A percentile compares a stretch with the other conserved stretches of the same genome.
phyloP scores from a whole-genome alignment of 805 yeast genomes.

The Hanseniaspora thailandica region DNA sequence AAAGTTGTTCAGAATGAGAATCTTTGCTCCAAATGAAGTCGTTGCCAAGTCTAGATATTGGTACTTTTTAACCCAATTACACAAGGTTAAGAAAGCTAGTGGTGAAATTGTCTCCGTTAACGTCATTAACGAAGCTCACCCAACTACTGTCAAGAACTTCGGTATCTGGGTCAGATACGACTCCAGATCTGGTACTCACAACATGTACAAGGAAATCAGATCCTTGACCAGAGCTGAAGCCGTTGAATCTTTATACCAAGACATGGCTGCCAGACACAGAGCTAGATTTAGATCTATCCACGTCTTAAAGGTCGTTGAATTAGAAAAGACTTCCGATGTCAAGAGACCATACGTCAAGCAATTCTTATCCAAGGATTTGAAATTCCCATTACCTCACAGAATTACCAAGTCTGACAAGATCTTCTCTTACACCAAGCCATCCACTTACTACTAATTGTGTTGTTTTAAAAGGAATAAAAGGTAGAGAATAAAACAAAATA shows the following conservation, averaged over 20 bases:
- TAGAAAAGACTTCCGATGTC: slow-evolving; percentile 93
- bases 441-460: slow-evolving; percentile 78
- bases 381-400: slow-evolving; percentile 99
- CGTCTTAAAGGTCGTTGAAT: slow-evolving; percentile 98
- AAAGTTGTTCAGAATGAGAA: slow-evolving; percentile 99
- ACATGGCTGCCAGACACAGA: slow-evolving; percentile 99
- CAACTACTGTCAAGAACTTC: slow-evolving; percentile 98
- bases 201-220: slow-evolving; percentile 99
- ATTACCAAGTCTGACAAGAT: slow-evolving; percentile 78
- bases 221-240: slow-evolving; percentile 98
- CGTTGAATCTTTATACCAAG: slow-evolving; percentile 96
- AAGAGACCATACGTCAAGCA: slow-evolving; percentile 99
- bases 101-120: slow-evolving; percentile 97
- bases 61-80: slow-evolving; percentile 98
- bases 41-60: slow-evolving; percentile 99
- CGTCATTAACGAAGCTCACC: slow-evolving; percentile 85
- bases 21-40: slow-evolving; percentile 97
- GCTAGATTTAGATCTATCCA: slow-evolving; percentile 99
- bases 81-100: slow-evolving; percentile 98
- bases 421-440: slow-evolving; percentile 86
- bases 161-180: slow-evolving; percentile 99
- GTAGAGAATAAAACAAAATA: background rate
- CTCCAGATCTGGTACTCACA: slow-evolving; percentile 99
- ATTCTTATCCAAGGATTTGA: slow-evolving; percentile 86
- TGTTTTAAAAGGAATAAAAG: background rate